A percentile compares a stretch with the other conserved stretches of the same genome.
Conservation (phyloP, 2,329 filamentous ascomycete genomes). For the Cladosporium sp. region DNA sequence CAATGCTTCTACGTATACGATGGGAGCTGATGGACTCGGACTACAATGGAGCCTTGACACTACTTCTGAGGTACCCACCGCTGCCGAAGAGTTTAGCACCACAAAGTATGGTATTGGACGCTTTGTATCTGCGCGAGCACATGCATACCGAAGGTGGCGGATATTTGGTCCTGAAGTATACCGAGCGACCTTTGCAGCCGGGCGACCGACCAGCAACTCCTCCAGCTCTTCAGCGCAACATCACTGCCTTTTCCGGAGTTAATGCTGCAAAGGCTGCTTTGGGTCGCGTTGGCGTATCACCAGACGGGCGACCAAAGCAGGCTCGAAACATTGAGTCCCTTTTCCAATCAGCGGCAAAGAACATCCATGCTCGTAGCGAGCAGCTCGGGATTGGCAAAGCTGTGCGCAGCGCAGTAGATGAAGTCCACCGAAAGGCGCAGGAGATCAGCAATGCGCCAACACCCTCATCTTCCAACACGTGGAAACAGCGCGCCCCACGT, state of each 20-base stretch:
- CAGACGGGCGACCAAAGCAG: slow-evolving; percentile 10
- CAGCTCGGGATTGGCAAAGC: slow-evolving; percentile 75
- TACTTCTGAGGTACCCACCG: slow-evolving; percentile 81
- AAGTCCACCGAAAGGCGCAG: slow-evolving; percentile 72
- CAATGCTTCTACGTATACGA: slow-evolving; percentile 86
- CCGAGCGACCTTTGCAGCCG: slow-evolving; percentile 39
- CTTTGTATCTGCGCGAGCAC: slow-evolving; percentile 66
- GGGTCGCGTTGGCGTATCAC: slow-evolving; percentile 7
- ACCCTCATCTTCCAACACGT: slow-evolving; percentile 25
- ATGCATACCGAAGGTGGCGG: slow-evolving; percentile 58
- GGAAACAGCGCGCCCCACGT: slow-evolving; percentile 38
- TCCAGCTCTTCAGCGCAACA: slow-evolving; percentile 31
- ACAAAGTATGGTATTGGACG: slow-evolving; percentile 80
- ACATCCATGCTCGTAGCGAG: slow-evolving; percentile 67
- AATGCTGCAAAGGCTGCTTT: slow-evolving; percentile 14
- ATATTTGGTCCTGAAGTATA: slow-evolving; percentile 67
- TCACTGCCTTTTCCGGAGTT: slow-evolving; percentile 29
- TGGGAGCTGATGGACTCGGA: slow-evolving; percentile 85
- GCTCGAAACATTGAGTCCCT: slow-evolving; percentile 58
- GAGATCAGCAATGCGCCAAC: slow-evolving; percentile 50
- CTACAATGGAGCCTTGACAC: slow-evolving; percentile 76
- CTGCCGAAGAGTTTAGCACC: slow-evolving; percentile 21
- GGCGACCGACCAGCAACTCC: slow-evolving; percentile 27
- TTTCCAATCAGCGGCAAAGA: slow-evolving; percentile 71
- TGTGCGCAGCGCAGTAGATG: slow-evolving; percentile 73